Percentiles rank a stretch among this genome's conserved stretches.
Evolutionary conservation across 345 rosid species (phyloP).

Genomic region (Citrus medica): DNA sequence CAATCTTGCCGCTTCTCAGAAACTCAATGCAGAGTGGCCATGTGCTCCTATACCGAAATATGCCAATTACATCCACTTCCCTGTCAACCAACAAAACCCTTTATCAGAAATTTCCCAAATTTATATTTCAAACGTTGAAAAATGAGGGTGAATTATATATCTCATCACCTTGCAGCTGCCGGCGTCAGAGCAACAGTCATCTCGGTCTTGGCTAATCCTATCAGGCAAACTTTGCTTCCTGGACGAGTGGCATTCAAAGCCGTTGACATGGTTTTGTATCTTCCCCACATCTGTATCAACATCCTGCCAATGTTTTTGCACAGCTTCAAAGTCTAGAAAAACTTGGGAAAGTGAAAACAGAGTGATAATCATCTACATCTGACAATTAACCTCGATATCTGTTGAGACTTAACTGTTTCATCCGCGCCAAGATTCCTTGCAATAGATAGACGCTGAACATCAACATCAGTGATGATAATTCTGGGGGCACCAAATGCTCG

Average conservation of each 20-base stretch:
- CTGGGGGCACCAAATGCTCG: constrained; percentile 60
- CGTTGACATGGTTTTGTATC: constrained; percentile 62
- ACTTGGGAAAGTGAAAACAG: neutral
- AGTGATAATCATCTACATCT: no score
- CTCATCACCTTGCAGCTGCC: constrained; percentile 57
- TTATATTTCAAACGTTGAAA: neutral
- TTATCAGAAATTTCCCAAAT: neutral
- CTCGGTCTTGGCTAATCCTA: constrained; percentile 47
- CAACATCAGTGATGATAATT: constrained; percentile 50
- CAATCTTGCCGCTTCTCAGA: constrained; percentile 48
- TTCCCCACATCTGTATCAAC: constrained; percentile 35
- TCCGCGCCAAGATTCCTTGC: constrained; percentile 53
- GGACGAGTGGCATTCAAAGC: constrained; percentile 47
- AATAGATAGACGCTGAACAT: constrained; percentile 35
- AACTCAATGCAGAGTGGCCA: constrained; percentile 61
- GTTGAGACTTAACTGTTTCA: constrained; percentile 47
- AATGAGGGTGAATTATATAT: neutral
- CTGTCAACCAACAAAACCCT: constrained; percentile 23
- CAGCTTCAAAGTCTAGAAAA: neutral
- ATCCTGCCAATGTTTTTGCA: constrained; percentile 28
- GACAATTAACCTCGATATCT: constrained; percentile 37
- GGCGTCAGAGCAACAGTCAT: constrained; percentile 54
- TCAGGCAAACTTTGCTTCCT: constrained; percentile 65
- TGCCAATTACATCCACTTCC: constrained; percentile 64
- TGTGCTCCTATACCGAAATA: constrained; percentile 58